Evolutionary conservation across 805 yeast species (phyloP), one percentile per base, ranked within the genome.

Genomic region (Candida tibetensis): DNA sequence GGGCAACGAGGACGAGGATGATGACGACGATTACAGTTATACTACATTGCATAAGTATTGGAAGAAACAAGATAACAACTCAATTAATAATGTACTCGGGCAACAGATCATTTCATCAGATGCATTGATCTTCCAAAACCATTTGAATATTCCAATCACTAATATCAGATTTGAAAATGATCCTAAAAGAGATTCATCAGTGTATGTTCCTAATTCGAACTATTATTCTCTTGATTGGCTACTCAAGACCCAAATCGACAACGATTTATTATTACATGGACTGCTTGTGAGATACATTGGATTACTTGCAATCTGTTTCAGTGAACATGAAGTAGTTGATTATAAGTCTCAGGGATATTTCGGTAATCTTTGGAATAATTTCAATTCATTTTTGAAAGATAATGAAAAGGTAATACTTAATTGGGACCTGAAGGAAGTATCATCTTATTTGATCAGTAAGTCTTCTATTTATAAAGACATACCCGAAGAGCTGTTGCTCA

Each of bases 301-400:
- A 3, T 47, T 69, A 18, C 43, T 69, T 29, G 49, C 55, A 1
- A 58, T 69, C 7, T 49, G 66, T 3, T 43, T 69, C 15, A 55
- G 66, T 32, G 74, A 69, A 31, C 70, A 62, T 39, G 73, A 69
- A 39, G 64, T 66, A 7, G 60, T 62, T 17, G 58, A 59, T 36
- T 53, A 48, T 37, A 55, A 52, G 27, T 48, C 63, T 1, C 22
- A 37, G 2, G 39, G 43, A 3, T 63, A 61, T 44, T 51, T 56
- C 35, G 25, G 34, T 1, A 34, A 40, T 7, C 49, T 62, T 8
- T 38, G 32, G 14, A 23, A 36, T 1, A 53, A 46, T 28, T 60
- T 52, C 29, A 37, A 44, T 4, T 33, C 40, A 4, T 49, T 65
- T 27, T 15, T 44, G 3, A 34, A 28, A 0, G 37, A 43, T 2